Evolutionary conservation across 495 filamentous ascomycete species (phyloP).

Genomic region (Penicillium flavigenum): DNA sequence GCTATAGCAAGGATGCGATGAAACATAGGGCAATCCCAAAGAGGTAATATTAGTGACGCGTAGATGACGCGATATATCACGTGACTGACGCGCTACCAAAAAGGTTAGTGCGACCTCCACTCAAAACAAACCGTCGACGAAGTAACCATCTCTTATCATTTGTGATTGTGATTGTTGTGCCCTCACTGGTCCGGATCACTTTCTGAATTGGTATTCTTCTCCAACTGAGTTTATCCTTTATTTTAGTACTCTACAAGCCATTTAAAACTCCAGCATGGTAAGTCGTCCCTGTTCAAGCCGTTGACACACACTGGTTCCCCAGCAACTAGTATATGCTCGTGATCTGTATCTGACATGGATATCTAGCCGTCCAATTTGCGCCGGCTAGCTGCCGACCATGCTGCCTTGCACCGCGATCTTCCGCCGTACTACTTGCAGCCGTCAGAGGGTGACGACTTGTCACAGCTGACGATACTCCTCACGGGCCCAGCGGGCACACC

Average conservation of each 20-base stretch:
- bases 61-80: constrained; percentile 16
- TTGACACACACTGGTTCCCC: neutral
- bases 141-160: constrained; percentile 29
- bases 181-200: neutral
- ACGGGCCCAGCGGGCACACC: constrained; percentile 64
- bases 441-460: constrained; percentile 56
- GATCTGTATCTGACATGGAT: constrained; percentile 15
- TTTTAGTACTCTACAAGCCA: neutral
- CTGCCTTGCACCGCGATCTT: constrained; percentile 54
- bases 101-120: constrained; percentile 20
- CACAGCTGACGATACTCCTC: constrained; percentile 58
- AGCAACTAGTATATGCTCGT: constrained; percentile 10
- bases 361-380: constrained; percentile 51
- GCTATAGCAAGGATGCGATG: neutral
- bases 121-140: constrained; percentile 28
- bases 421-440: constrained; percentile 70
- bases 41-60: constrained; percentile 15
- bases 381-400: constrained; percentile 66
- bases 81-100: constrained; percentile 21
- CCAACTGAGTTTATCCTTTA: neutral
- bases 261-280: constrained; percentile 18
- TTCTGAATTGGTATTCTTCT: constrained; percentile 1
- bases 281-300: constrained; percentile 5
- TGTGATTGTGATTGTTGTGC: constrained; percentile 4
- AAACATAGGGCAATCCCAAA: constrained; percentile 12